Evolutionary conservation across 345 rosid genomes (phyloP).

Genomic region (Syzygium jambos): DNA sequence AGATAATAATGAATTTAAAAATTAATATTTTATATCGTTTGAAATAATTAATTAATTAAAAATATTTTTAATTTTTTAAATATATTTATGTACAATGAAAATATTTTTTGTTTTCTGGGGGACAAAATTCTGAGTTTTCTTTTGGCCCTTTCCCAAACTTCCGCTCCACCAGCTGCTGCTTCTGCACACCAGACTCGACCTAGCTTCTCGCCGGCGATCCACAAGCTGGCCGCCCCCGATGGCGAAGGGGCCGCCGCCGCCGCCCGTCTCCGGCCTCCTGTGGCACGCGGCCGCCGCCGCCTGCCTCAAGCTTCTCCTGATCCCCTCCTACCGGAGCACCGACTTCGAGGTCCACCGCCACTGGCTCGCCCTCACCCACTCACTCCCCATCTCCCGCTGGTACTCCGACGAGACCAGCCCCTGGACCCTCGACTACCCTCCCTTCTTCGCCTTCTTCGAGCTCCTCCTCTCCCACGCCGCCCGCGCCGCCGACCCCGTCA

Average conservation of each 20-base stretch:
- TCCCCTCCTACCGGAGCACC: conserved; percentile 75
- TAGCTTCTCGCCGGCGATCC: neutral
- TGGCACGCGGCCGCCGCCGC: conserved; percentile 59
- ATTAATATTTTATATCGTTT: too few species aligned
- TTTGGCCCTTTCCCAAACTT: neutral
- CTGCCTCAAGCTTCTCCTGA: conserved; percentile 58
- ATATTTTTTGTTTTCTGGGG: too few species aligned
- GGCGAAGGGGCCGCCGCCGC: neutral
- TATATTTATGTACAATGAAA: too few species aligned
- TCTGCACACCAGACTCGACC: neutral
- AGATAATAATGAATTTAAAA: too few species aligned
- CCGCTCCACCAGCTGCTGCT: neutral
- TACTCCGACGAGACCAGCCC: conserved; percentile 78
- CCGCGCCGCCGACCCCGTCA: conserved; percentile 46
- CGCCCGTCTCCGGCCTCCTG: conserved; percentile 13
- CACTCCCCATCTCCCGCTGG: conserved; percentile 80
- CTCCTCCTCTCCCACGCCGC: conserved; percentile 37
- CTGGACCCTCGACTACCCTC: conserved; percentile 97
- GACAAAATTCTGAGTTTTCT: neutral
- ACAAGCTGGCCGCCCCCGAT: neutral
- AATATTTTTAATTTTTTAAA: too few species aligned
- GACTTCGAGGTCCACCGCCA: conserved; percentile 96
- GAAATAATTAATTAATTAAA: too few species aligned
- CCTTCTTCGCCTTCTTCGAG: conserved; percentile 25
- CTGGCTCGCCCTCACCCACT: conserved; percentile 83